Conservation (phyloP, 208 protist species). For the Trypanosoma avium region DNA sequence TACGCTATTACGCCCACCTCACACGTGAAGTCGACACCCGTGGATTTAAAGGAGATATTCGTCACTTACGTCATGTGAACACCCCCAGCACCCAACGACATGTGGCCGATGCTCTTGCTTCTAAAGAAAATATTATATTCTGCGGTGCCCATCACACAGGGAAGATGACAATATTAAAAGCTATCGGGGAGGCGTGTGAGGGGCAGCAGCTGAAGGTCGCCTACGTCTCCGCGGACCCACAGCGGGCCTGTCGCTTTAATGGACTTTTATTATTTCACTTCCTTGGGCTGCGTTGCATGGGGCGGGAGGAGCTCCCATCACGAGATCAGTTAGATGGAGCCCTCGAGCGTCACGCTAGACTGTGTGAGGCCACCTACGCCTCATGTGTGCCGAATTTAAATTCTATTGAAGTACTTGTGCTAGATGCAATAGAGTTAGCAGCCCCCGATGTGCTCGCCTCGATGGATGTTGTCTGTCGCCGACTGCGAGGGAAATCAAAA, state of each 20-base stretch:
- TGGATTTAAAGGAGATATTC: conserved; percentile 75
- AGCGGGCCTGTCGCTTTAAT: conserved; percentile 63
- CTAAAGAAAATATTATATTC: conserved; percentile 63
- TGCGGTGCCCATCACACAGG: conserved; percentile 79
- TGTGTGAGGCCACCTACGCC: conserved; percentile 73
- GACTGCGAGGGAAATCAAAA: conserved; percentile 36
- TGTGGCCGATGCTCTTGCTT: conserved; percentile 32
- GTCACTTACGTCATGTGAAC: conserved; percentile 39
- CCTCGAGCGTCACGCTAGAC: conserved; percentile 77
- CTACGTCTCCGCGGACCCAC: conserved; percentile 70
- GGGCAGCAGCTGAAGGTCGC: conserved; percentile 42
- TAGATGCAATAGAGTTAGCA: conserved; percentile 76
- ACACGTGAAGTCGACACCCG: conserved; percentile 74
- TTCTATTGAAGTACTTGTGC: conserved; percentile 71
- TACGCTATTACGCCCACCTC: conserved; percentile 42
- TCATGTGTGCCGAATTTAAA: conserved; percentile 62
- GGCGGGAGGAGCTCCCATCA: conserved; percentile 72
- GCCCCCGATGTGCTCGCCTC: conserved; percentile 53
- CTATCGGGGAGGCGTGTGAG: conserved; percentile 68
- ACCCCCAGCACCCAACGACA: conserved; percentile 38
- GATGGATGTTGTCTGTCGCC: conserved; percentile 77
- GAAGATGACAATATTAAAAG: conserved; percentile 79
- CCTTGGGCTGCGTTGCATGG: conserved; percentile 65
- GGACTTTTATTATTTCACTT: conserved; percentile 76
- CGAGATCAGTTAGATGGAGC: conserved; percentile 88